Percentiles rank a stretch among this genome's conserved stretches.
These are phyloP conservation scores for Ascochyta rabiei DNA, from an alignment of 2,329 filamentous ascomycete species.

Conservation along the genomic window DNA sequence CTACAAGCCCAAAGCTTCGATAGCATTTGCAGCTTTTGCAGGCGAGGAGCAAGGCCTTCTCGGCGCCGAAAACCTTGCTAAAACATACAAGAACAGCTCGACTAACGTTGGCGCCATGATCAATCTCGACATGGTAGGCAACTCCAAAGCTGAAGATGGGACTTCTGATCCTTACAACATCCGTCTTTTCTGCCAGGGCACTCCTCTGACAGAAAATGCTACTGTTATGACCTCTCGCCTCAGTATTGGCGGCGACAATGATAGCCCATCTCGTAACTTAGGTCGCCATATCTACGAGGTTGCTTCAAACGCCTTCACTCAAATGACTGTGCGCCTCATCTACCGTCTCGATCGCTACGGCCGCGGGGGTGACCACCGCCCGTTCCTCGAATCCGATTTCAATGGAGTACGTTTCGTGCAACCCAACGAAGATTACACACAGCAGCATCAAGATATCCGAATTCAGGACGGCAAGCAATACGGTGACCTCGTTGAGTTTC, in stretches of 20 bases:
- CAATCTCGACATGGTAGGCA: slow-evolving; percentile 62
- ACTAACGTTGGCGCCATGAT: slow-evolving; percentile 61
- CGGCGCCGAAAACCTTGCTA: slow-evolving; percentile 57
- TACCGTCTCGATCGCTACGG: slow-evolving; percentile 62
- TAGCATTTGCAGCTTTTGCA: slow-evolving; percentile 61
- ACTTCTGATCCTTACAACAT: slow-evolving; percentile 55
- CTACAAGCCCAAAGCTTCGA: slow-evolving; percentile 54
- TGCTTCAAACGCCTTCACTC: slow-evolving; percentile 54
- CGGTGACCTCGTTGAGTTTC: slow-evolving; percentile 60
- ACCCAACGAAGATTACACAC: slow-evolving; percentile 60
- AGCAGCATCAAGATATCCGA: slow-evolving; percentile 61
- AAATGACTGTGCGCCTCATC: slow-evolving; percentile 60
- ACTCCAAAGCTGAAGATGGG: slow-evolving; percentile 50
- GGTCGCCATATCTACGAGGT: slow-evolving; percentile 61
- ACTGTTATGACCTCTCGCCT: slow-evolving; percentile 45
- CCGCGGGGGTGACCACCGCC: slow-evolving; percentile 61
- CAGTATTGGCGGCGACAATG: slow-evolving; percentile 53
- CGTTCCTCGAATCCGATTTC: slow-evolving; percentile 60
- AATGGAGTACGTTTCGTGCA: slow-evolving; percentile 61
- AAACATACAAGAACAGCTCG: slow-evolving; percentile 56
- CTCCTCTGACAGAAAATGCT: slow-evolving; percentile 52
- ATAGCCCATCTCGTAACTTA: slow-evolving; percentile 59
- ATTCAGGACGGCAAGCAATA: slow-evolving; percentile 57
- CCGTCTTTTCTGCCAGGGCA: slow-evolving; percentile 58
- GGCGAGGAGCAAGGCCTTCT: slow-evolving; percentile 63